phyloP scores from a whole-genome alignment of 2,329 filamentous ascomycete species.

The Phoma sp. region DNA sequence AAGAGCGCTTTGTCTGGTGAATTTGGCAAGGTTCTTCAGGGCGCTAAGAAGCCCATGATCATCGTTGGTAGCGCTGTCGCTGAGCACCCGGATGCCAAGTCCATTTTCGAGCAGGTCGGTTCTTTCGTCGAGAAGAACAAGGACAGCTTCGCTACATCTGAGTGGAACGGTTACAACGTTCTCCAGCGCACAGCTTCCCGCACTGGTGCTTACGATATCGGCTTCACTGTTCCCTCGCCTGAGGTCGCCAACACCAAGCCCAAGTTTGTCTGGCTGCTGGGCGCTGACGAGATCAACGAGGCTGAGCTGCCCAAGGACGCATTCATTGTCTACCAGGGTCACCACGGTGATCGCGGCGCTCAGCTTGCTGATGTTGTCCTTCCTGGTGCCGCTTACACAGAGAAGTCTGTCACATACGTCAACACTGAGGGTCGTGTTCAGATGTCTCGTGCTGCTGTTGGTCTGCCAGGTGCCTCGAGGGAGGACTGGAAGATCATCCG shows the following conservation, averaged over 20 bases:
- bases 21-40: conserved; percentile 90
- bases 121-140: conserved; percentile 93
- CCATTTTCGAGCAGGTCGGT: conserved; percentile 90
- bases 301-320: conserved; percentile 92
- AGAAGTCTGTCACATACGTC: conserved; percentile 94
- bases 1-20: conserved; percentile 84
- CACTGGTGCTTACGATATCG: conserved; percentile 92
- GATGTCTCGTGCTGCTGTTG: conserved; percentile 88
- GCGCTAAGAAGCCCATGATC: conserved; percentile 93
- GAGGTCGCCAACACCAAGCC: conserved; percentile 82
- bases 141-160: conserved; percentile 80
- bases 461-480: conserved; percentile 84
- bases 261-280: conserved; percentile 96
- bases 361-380: conserved; percentile 93
- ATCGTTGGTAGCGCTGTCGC: conserved; percentile 90
- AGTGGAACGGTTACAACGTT: conserved; percentile 98
- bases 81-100: conserved; percentile 89
- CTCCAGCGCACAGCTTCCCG: conserved; percentile 92
- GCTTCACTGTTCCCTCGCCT: conserved; percentile 85
- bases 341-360: conserved; percentile 93
- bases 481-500: conserved; percentile 99
- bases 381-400: conserved; percentile 93
- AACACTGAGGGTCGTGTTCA: conserved; percentile 98
- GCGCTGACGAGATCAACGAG: conserved; percentile 87
- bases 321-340: conserved; percentile 97